These are phyloP conservation scores for Eudorina sp. DNA, from an alignment of 139 green algal genomes.

Conservation along the genomic window DNA sequence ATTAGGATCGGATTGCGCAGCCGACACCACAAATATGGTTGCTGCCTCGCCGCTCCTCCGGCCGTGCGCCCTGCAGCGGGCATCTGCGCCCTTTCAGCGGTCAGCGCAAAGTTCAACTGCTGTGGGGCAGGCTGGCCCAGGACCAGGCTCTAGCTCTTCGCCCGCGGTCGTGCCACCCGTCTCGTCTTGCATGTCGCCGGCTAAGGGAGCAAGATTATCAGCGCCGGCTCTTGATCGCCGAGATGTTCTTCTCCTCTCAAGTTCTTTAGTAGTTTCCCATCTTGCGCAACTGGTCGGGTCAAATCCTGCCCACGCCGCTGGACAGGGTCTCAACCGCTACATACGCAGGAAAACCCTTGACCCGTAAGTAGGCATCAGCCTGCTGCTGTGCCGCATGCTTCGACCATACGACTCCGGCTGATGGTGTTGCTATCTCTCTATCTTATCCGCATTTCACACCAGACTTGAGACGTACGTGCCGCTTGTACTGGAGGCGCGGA, in stretches of 20 bases:
- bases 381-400: too few relatives aligned
- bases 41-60: neutral
- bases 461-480: conserved; percentile 70
- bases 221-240: conserved; percentile 6
- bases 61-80: neutral
- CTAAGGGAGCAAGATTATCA: neutral
- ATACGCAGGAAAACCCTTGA: conserved; percentile 27
- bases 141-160: neutral
- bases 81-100: conserved; percentile 8
- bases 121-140: conserved; percentile 21
- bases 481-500: conserved; percentile 62
- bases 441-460: neutral
- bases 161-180: neutral
- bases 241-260: conserved; percentile 22
- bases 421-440: too few relatives aligned
- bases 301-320: neutral
- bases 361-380: conserved; percentile 32
- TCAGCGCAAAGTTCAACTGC: neutral
- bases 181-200: neutral
- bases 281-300: neutral
- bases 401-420: neutral
- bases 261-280: conserved; percentile 13
- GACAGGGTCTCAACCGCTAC: conserved; percentile 22
- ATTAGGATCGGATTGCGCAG: too few relatives aligned
- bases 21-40: conserved; percentile 26